phyloP scores from a whole-genome alignment of 2,329 filamentous ascomycete genomes.

The Incumbomyces delicatus region DNA sequence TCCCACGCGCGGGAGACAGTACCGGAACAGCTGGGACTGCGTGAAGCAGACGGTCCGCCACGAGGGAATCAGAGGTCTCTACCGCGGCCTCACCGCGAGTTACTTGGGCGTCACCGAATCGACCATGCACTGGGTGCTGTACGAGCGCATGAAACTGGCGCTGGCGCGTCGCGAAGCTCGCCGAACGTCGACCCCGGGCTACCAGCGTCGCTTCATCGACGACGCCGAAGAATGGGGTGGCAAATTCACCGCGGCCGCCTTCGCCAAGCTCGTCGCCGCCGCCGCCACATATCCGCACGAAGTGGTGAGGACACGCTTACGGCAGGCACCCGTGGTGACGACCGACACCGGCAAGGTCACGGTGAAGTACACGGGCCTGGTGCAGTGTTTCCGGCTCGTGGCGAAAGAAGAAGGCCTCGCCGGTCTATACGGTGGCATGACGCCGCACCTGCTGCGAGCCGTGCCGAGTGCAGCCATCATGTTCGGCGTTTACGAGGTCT shows the following conservation, averaged over 20 bases:
- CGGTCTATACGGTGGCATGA: slow-evolving; percentile 80
- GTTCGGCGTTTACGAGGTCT: slow-evolving; percentile 62
- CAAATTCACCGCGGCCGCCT: slow-evolving; percentile 67
- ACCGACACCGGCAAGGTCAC: slow-evolving; percentile 50
- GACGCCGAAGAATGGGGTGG: slow-evolving; percentile 67
- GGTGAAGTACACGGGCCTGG: slow-evolving; percentile 77
- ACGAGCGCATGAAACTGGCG: slow-evolving; percentile 80
- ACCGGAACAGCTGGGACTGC: slow-evolving; percentile 83
- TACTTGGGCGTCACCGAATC: slow-evolving; percentile 87
- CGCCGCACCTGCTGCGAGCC: slow-evolving; percentile 80
- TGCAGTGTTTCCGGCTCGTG: slow-evolving; percentile 80
- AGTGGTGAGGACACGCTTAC: slow-evolving; percentile 72
- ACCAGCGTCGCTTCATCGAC: slow-evolving; percentile 61
- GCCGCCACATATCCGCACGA: slow-evolving; percentile 87
- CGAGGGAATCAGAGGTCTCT: slow-evolving; percentile 73
- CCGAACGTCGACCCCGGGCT: slow-evolving; percentile 46
- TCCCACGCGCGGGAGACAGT: slow-evolving; percentile 52
- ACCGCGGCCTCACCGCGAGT: slow-evolving; percentile 82
- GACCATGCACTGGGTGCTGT: slow-evolving; percentile 86
- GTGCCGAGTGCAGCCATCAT: slow-evolving; percentile 92
- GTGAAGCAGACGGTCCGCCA: slow-evolving; percentile 68
- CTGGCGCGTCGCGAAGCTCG: slow-evolving; percentile 54
- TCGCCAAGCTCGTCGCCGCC: slow-evolving; percentile 76
- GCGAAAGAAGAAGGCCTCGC: slow-evolving; percentile 81
- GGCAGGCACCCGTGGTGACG: slow-evolving; percentile 78